phyloP scores from a whole-genome alignment of 352 stramenopile species.

The Phytophthora fragariae region DNA sequence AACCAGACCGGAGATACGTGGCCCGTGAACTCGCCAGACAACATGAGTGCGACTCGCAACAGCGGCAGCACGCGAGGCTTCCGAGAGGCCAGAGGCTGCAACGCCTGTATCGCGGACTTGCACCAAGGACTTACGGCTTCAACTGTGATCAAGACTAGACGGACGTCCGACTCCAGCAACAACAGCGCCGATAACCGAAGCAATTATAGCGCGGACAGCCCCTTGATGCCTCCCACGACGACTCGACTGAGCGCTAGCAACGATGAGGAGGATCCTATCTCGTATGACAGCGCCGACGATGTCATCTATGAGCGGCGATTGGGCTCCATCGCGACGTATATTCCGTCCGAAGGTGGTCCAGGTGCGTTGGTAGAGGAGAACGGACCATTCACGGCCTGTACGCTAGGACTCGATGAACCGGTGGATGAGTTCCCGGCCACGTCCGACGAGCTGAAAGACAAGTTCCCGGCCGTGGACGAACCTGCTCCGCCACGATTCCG shows the following conservation, averaged over 20 bases:
- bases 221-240: constrained; percentile 28
- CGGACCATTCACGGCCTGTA: constrained; percentile 28
- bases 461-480: constrained; percentile 40
- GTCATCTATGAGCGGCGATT: constrained; percentile 41
- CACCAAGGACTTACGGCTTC: constrained; percentile 39
- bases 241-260: constrained; percentile 31
- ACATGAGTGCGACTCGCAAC: constrained; percentile 11
- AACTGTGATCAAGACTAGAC: constrained; percentile 13
- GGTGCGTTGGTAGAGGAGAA: constrained; percentile 34
- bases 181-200: constrained; percentile 24
- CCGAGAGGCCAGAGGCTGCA: constrained; percentile 41
- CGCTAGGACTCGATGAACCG: constrained; percentile 30
- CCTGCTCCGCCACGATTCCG: constrained; percentile 39
- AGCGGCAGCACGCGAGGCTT: constrained; percentile 22
- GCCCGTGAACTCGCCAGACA: constrained; percentile 16
- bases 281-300: constrained; percentile 44
- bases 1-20: constrained; percentile 41
- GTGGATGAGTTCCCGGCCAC: constrained; percentile 39
- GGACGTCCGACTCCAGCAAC: constrained; percentile 31
- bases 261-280: constrained; percentile 36
- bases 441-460: constrained; percentile 45
- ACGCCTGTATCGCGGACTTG: constrained; percentile 44
- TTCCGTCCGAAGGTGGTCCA: constrained; percentile 30
- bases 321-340: constrained; percentile 45
- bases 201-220: constrained; percentile 24